These are phyloP conservation scores for Boletus tomentosulus DNA, from an alignment of 768 basidiomycete species.

Conservation along the genomic window DNA sequence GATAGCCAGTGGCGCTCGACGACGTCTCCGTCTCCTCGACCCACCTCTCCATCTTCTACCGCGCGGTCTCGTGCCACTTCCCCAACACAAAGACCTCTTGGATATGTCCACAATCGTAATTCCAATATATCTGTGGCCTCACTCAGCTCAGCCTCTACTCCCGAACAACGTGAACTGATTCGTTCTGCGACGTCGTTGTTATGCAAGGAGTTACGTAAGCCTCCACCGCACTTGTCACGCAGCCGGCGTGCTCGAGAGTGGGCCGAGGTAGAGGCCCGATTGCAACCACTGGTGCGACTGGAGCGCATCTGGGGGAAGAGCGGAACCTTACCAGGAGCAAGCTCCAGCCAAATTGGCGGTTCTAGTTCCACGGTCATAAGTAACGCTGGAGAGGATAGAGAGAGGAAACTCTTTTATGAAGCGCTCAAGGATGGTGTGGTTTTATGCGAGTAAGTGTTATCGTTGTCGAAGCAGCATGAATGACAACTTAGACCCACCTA, in stretches of 20 bases:
- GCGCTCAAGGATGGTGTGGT: conserved; percentile 81
- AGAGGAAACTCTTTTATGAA: conserved; percentile 68
- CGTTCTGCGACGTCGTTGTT: conserved; percentile 60
- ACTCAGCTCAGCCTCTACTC: conserved; percentile 43
- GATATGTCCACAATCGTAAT: conserved; percentile 51
- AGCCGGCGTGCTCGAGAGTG: conserved; percentile 54
- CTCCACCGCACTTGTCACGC: conserved; percentile 53
- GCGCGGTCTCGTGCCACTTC: conserved; percentile 43
- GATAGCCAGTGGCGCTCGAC: conserved; percentile 26
- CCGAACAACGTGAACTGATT: conserved; percentile 64
- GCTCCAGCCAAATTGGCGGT: conserved; percentile 37
- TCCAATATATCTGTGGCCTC: conserved; percentile 60
- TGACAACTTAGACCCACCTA: conserved; percentile 26
- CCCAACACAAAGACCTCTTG: conserved; percentile 38
- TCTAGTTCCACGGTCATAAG: conserved; percentile 35
- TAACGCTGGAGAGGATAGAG: conserved; percentile 66
- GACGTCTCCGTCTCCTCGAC: conserved; percentile 29
- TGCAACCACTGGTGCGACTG: conserved; percentile 56
- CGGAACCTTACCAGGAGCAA: conserved; percentile 39
- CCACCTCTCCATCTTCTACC: conserved; percentile 41
- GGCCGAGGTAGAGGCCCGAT: conserved; percentile 71
- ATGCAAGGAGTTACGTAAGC: conserved; percentile 61
- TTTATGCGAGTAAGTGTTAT: conserved; percentile 76
- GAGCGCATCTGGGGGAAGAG: conserved; percentile 78
- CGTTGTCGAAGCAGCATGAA: conserved; percentile 5